Evolutionary conservation across 1,139 yeast species (phyloP), one percentile per base, ranked within the genome.

Genomic region (Yamadazyma triangularis): DNA sequence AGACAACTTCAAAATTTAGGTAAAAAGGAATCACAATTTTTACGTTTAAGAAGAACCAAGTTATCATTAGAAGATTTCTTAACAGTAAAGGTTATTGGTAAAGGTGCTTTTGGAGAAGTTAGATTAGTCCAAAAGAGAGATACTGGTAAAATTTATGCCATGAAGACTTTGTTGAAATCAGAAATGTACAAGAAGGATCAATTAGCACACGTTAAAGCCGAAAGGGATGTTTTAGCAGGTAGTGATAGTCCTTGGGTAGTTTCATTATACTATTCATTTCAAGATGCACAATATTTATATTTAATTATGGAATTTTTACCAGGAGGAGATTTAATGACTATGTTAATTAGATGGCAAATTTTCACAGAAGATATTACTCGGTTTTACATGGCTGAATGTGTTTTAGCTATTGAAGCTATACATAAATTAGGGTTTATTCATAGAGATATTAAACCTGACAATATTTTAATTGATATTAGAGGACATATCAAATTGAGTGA

Each of bases 171-270:
- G 35, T 59, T 83, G 39, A 83, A 83, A 53, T 73, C 82, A 24
- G 93, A 83, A 58, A 83, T 83, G 93, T 82, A 80, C 54, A 81
- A 82, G 48, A 81, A 81, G 44, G 93, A 83, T 49, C 93, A 83
- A 56, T 59, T 83, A 39, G 91, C 91, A 0, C 93, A 83, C 51
- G 93, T 83, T 20, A 82, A 81, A 47, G 91, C 93, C 0, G 93
- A 83, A 58, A 77, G 93, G 59, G 93, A 83, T 60, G 89, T 83
- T 23, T 64, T 83, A 44, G 93, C 91, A 0, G 91, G 88, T 7
- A 78, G 86, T 46, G 88, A 83, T 54, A 81, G 91, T 7, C 91
- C 91, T 5, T 83, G 93, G 93, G 91, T 83, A 33, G 93, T 83
- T 27, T 80, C 89, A 0, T 61, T 83, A 39, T 82, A 80, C 50